A percentile compares a stretch with the other conserved stretches of the same genome.
These are phyloP conservation scores for Claviceps paspali DNA, from an alignment of 2,329 filamentous ascomycete species.

Conservation along the genomic window DNA sequence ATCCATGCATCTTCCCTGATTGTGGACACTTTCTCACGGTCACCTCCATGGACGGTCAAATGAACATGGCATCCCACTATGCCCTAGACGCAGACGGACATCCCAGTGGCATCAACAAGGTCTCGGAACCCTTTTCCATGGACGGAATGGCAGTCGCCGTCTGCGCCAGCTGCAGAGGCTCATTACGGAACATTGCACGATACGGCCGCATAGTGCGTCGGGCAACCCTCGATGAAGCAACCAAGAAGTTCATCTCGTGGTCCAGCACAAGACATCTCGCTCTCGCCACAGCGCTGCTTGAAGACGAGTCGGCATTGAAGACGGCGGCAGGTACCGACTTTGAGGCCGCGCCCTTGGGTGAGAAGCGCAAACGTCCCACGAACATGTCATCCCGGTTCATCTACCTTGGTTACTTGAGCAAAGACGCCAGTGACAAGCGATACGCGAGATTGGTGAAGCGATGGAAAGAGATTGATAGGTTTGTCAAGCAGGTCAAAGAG, in stretches of 20 bases:
- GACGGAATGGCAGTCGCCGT: slow-evolving; percentile 27
- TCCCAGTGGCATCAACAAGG: slow-evolving; percentile 18
- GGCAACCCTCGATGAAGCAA: slow-evolving; percentile 44
- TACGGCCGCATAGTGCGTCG: slow-evolving; percentile 48
- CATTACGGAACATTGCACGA: slow-evolving; percentile 39
- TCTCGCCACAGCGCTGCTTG: slow-evolving; percentile 5
- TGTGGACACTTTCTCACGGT: slow-evolving; percentile 51
- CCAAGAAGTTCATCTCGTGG: slow-evolving; percentile 48
- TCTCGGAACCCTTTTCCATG: slow-evolving; percentile 31
- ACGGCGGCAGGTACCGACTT: neutral
- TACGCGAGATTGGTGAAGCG: neutral
- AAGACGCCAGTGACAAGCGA: neutral
- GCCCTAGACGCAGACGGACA: slow-evolving; percentile 19
- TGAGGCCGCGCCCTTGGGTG: neutral
- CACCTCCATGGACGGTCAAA: slow-evolving; percentile 43
- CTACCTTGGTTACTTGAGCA: neutral
- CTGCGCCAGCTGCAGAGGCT: slow-evolving; percentile 46
- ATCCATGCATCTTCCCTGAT: slow-evolving; percentile 44
- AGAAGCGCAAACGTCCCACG: neutral
- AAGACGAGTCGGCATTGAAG: slow-evolving; percentile 6
- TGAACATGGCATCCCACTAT: slow-evolving; percentile 39
- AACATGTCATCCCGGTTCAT: neutral
- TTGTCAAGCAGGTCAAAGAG: slow-evolving; percentile 15
- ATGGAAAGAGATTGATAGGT: slow-evolving; percentile 6
- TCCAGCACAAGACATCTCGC: slow-evolving; percentile 19